Evolutionary conservation across 257 asterid genomes (phyloP), one percentile per base, ranked within the genome.

Genomic region (Euphrasia confusa): DNA sequence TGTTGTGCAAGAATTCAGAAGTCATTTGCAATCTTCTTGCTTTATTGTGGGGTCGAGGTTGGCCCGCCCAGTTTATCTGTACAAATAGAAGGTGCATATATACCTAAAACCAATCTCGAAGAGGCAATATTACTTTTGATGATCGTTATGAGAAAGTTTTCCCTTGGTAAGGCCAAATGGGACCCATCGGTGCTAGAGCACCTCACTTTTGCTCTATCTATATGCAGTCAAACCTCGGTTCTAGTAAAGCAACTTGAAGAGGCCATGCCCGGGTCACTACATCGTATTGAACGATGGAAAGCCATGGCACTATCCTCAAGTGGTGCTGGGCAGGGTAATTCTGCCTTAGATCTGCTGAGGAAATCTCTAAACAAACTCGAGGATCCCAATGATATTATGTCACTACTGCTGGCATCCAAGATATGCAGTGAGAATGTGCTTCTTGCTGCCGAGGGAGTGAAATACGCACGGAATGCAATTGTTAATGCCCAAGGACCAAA

Each of bases 1-100:
- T 79, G 95, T 52, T 89, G 95, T 77, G 97, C 91, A 33, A 87
- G 99, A 81, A 85, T 93, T 75, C 99, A 89, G 72, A 93, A 89
- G 71, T 82, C 89, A 32, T 93, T 87, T 78, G 97, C 99, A 30
- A 70, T 93, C 68, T 85, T 89, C 77, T 78, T 93, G 81, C 77
- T 93, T 70, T 89, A 93, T 63, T 74, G 90, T 74, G 97, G 96
- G 58, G 88, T 87, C 33, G 99, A 93, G 71, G 83, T 70, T 47
- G 76, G 84, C 64, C 90, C 97, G 35, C 99, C 97, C 54, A 93
- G 92, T 77, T 82, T 89, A 74, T 87, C 90, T 72, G 86, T 65
- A 45, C 99, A 93, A 79, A 75, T 81, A 52, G 96, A 93, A 1
- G 95, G 94, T 61, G 85, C 99, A 7, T 89, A 85, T 59, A 85